Evolutionary conservation across 129 eudicot genomes (phyloP).

Genomic region (Apium graveolens): DNA sequence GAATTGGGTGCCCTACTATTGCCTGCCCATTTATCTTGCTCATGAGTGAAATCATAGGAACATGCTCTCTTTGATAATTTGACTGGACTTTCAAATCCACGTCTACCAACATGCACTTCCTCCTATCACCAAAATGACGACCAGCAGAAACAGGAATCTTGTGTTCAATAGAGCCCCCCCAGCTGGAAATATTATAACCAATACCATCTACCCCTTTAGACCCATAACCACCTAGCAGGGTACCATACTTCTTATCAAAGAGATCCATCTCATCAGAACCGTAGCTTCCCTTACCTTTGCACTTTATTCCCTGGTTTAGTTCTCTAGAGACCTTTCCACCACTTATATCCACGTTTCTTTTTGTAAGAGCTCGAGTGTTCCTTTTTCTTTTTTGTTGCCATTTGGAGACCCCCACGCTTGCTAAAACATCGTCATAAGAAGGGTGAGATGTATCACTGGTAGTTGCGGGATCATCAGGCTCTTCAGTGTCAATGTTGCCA

Average conservation of each 20-base stretch:
- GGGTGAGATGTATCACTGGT: conserved; percentile 37
- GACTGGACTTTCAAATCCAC: conserved; percentile 80
- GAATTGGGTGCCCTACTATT: conserved; percentile 91
- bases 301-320: conserved; percentile 19
- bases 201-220: conserved; percentile 24
- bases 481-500: conserved; percentile 55
- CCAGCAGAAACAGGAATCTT: conserved; percentile 32
- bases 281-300: conserved; percentile 24
- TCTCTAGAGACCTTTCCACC: conserved; percentile 27
- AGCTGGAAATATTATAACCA: conserved; percentile 15
- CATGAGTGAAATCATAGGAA: conserved; percentile 83
- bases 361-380: conserved; percentile 47
- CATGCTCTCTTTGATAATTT: conserved; percentile 68
- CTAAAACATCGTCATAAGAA: conserved; percentile 25
- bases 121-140: conserved; percentile 31
- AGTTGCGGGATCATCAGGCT: conserved; percentile 39
- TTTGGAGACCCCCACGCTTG: conserved; percentile 46
- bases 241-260: conserved; percentile 23
- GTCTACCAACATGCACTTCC: conserved; percentile 49
- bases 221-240: conserved; percentile 21
- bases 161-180: conserved; percentile 42
- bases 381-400: conserved; percentile 90
- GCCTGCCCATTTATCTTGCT: conserved; percentile 88
- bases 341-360: conserved; percentile 28
- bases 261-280: conserved; percentile 22